A percentile compares a stretch with the other conserved stretches of the same genome.
phyloP scores from a whole-genome alignment of 306 rosid species.

The Lablab purpureus region DNA sequence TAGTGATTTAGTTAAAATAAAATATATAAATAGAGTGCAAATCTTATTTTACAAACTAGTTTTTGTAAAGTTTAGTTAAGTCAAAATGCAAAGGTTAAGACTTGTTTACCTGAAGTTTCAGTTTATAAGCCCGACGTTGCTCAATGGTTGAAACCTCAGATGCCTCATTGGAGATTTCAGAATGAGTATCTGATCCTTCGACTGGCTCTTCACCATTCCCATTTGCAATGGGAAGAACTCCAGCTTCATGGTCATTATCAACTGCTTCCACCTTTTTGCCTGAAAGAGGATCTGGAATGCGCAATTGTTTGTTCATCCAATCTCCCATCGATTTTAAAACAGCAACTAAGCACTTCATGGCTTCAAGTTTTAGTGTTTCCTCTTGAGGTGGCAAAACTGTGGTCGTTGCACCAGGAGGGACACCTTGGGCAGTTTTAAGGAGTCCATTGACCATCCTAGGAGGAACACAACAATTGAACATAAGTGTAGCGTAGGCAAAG shows the following conservation, averaged over 20 bases:
- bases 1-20: no score
- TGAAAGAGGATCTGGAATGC: slow-evolving; percentile 89
- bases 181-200: slow-evolving; percentile 87
- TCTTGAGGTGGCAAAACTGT: slow-evolving; percentile 94
- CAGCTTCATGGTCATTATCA: slow-evolving; percentile 67
- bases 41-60: no score
- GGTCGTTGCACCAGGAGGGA: slow-evolving; percentile 90
- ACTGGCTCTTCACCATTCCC: slow-evolving; percentile 81
- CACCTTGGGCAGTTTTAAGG: slow-evolving; percentile 99
- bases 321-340: slow-evolving; percentile 91
- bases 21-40: no score
- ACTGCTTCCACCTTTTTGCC: slow-evolving; percentile 69
- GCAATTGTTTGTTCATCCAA: slow-evolving; percentile 96
- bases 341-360: slow-evolving; percentile 93
- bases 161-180: slow-evolving; percentile 80
- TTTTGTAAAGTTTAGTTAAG: no score
- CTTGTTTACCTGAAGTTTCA: slow-evolving; percentile 91
- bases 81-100: no score
- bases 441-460: slow-evolving; percentile 99
- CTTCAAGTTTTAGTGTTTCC: slow-evolving; percentile 88
- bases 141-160: slow-evolving; percentile 89
- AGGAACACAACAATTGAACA: slow-evolving; percentile 42
- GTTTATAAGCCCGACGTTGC: slow-evolving; percentile 98
- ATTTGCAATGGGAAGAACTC: slow-evolving; percentile 71
- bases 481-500: slow-evolving; percentile 24